Evolutionary conservation across 331 rosid species (phyloP).

Genomic region (Quercus lobata): DNA sequence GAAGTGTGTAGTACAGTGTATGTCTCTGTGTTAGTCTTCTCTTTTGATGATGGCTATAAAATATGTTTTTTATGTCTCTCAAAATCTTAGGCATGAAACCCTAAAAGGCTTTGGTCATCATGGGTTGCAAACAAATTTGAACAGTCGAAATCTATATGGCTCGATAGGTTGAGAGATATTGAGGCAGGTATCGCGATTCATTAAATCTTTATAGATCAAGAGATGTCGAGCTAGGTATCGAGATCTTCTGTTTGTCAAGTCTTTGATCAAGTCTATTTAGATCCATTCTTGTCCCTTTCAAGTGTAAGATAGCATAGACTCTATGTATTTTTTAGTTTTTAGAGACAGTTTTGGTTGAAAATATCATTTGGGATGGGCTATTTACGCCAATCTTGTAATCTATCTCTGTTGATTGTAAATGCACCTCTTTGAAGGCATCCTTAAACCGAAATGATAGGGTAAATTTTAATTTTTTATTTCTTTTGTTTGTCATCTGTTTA

Average conservation of each 20-base stretch:
- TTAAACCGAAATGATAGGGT: background rate
- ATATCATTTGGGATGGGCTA: background rate
- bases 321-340: background rate
- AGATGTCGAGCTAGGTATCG: too few relatives aligned
- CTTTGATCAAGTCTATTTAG: background rate
- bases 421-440: background rate
- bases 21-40: too few relatives aligned
- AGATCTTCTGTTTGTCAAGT: background rate
- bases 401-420: background rate
- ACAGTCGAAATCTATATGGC: too few relatives aligned
- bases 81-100: too few relatives aligned
- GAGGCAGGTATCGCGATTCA: too few relatives aligned
- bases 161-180: too few relatives aligned
- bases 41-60: too few relatives aligned
- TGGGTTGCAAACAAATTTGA: too few relatives aligned
- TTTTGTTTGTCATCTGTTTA: background rate
- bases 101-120: too few relatives aligned
- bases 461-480: background rate
- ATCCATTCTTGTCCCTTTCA: background rate
- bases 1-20: too few relatives aligned
- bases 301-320: background rate
- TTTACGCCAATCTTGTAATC: background rate
- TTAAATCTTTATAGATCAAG: too few relatives aligned
- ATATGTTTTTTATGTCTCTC: too few relatives aligned
- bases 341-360: background rate